A percentile compares a stretch with the other conserved stretches of the same genome.
phyloP scores from a whole-genome alignment of 352 stramenopile species.

The Globisporangium megalacanthum region DNA sequence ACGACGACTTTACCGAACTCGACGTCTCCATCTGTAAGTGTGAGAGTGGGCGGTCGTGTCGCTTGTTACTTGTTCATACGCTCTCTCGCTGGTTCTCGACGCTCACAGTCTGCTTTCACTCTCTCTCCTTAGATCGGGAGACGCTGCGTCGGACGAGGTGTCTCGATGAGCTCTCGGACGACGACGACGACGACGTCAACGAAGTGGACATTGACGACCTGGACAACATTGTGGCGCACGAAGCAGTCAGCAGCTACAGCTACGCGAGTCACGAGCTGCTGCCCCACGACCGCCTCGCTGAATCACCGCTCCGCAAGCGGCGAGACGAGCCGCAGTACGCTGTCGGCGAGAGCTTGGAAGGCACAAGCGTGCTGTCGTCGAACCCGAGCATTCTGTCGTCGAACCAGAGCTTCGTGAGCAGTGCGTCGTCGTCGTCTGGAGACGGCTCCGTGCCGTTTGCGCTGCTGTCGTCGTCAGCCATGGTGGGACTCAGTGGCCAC shows the following conservation, averaged over 20 bases:
- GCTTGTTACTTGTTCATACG: no score
- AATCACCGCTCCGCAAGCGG: conserved; percentile 2
- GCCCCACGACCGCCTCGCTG: neutral
- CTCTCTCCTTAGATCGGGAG: conserved; percentile 5
- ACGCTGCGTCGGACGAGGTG: conserved; percentile 14
- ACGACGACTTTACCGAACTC: conserved; percentile 10
- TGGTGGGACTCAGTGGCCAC: neutral
- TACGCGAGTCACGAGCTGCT: neutral
- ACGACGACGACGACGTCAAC: conserved; percentile 12
- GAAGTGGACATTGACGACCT: conserved; percentile 7
- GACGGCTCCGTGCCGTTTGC: conserved; percentile 6
- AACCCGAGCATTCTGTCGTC: conserved; percentile 9
- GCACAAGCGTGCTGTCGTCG: conserved; percentile 14
- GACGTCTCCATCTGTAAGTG: conserved; percentile 14
- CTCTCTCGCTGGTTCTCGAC: neutral
- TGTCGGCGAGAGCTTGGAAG: conserved; percentile 11
- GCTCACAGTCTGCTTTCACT: neutral
- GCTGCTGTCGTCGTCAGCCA: neutral
- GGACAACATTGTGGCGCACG: conserved; percentile 9
- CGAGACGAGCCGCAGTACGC: conserved; percentile 9
- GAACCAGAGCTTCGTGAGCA: conserved; percentile 10
- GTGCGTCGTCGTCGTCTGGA: conserved; percentile 5
- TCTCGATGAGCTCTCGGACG: conserved; percentile 22
- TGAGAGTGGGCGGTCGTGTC: no score
- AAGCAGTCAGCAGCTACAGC: neutral